phyloP scores from a whole-genome alignment of 2,329 filamentous ascomycete genomes.

The Fusarium brachygibbosum region DNA sequence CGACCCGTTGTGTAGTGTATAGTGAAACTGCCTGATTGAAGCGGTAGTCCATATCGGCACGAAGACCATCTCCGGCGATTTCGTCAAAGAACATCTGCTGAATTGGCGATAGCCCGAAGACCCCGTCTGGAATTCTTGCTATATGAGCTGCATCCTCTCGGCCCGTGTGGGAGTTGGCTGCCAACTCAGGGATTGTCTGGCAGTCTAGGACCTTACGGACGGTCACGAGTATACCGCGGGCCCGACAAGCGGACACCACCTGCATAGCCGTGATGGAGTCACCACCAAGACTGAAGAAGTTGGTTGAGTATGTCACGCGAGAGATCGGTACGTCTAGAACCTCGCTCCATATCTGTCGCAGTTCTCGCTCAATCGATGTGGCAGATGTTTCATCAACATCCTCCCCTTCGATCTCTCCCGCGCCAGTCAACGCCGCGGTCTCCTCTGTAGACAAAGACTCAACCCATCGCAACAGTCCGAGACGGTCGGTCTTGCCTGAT shows the following conservation, averaged over 20 bases:
- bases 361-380: constrained; percentile 3
- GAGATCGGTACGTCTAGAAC: constrained; percentile 3
- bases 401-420: not conserved
- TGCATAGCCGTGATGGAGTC: constrained; percentile 19
- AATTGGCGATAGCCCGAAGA: constrained; percentile 2
- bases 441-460: constrained; percentile 5
- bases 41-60: constrained; percentile 3
- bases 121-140: not conserved
- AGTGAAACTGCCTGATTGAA: constrained; percentile 3
- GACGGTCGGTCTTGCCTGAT: constrained; percentile 8
- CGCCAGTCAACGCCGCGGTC: not conserved
- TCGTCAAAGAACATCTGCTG: constrained; percentile 11
- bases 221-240: constrained; percentile 4
- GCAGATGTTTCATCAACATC: constrained; percentile 1
- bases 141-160: not conserved
- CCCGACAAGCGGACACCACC: constrained; percentile 9
- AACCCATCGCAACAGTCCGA: constrained; percentile 1
- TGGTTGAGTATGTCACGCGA: constrained; percentile 14
- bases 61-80: constrained; percentile 3
- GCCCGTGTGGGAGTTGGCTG: not conserved
- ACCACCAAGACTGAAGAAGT: constrained; percentile 13
- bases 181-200: constrained; percentile 8
- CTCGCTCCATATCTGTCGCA: constrained; percentile 8
- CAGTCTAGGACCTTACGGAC: constrained; percentile 5
- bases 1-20: not conserved